These are phyloP conservation scores for Phytophthora vignae DNA, from an alignment of 352 stramenopile genomes.

Conservation along the genomic window DNA sequence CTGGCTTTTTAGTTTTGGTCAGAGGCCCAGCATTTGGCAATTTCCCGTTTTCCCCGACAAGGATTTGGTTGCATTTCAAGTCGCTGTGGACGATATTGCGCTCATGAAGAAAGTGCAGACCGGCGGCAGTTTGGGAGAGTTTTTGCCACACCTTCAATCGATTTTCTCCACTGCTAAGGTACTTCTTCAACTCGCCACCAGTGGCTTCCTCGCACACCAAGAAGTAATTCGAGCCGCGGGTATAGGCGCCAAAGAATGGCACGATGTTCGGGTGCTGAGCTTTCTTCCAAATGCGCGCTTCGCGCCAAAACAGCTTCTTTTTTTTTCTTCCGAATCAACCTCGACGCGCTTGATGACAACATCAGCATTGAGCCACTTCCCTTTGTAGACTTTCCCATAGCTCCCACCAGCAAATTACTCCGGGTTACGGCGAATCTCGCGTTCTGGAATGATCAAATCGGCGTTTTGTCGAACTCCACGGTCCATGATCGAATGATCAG, in stretches of 20 bases:
- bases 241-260: slow-evolving; percentile 55
- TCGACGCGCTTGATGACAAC: slow-evolving; percentile 24
- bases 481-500: neutral
- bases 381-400: slow-evolving; percentile 20
- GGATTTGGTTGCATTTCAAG: slow-evolving; percentile 35
- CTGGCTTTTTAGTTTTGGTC: too few relatives aligned
- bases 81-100: slow-evolving; percentile 26
- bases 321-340: slow-evolving; percentile 11
- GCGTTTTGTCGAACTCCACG: slow-evolving; percentile 7
- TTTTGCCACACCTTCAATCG: neutral
- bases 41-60: slow-evolving; percentile 36
- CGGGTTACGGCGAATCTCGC: slow-evolving; percentile 9
- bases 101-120: slow-evolving; percentile 26
- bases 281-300: slow-evolving; percentile 91
- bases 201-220: slow-evolving; percentile 19
- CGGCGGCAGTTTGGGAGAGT: slow-evolving; percentile 13
- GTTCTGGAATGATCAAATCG: slow-evolving; percentile 10
- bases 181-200: slow-evolving; percentile 2
- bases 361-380: slow-evolving; percentile 12
- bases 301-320: slow-evolving; percentile 32
- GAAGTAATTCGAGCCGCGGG: slow-evolving; percentile 8
- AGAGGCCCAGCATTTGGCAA: too few relatives aligned
- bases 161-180: neutral
- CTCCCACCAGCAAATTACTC: slow-evolving; percentile 5
- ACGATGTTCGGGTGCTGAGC: slow-evolving; percentile 90